Base-by-base conservation (phyloP, 805 yeast genomes). In the Myxozyma neglecta region DNA sequence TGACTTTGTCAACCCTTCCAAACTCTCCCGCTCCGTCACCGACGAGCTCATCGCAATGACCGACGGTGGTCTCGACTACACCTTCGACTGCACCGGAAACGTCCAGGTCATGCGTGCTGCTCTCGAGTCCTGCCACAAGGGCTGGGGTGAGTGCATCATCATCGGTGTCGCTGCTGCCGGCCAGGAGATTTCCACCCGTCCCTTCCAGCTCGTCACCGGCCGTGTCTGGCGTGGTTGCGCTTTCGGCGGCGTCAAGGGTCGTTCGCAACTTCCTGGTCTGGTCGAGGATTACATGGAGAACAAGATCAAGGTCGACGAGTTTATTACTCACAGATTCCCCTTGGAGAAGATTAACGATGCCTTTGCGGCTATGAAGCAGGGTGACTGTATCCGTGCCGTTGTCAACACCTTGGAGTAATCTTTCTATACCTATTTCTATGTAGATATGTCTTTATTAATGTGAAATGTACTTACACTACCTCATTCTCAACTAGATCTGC, bases 111-210 rank as follows among this genome's bases (percentile, higher is more conserved):
- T 94, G 99, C 87, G 98, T 80, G 81, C 85, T 73, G 99, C 99
- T 35, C 82, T 94, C 68, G 98, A 94, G 81, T 89, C 96, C 24
- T 91, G 97, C 76, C 98, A 94, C 81, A 93, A 92, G 79, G 99
- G 99, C 68, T 94, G 99, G 97, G 99, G 99, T 77, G 85, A 87
- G 73, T 90, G 97, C 24, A 83, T 93, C 70, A 81, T 94, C 71
- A 94, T 94, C 74, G 99, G 99, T 76, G 99, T 94, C 70, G 99
- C 99, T 52, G 96, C 97, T 69, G 96, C 97, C 45, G 99, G 99
- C 68, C 82, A 91, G 78, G 98, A 94, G 79, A 92, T 96, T 67
- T 78, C 96, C 61, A 94, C 98, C 52, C 86, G 98, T 79, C 99
- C 99, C 64, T 94, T 94, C 89, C 98, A 93, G 81, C 85, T 94